Evolutionary conservation across 441 rosid species (phyloP).

Genomic region (Gossypium gossypioides): DNA sequence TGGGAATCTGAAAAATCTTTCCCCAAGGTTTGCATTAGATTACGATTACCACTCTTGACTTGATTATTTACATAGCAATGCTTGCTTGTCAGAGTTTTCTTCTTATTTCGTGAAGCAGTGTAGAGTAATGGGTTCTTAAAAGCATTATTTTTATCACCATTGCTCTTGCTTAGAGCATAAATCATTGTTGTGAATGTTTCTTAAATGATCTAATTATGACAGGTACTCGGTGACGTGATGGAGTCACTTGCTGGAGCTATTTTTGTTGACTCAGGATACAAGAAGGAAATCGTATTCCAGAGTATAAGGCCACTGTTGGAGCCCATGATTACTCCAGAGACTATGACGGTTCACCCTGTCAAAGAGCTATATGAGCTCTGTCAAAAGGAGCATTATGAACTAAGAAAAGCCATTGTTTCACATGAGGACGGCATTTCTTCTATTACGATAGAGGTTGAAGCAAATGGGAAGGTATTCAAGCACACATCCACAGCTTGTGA

Average conservation of each 20-base stretch:
- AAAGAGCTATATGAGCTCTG: constrained; percentile 55
- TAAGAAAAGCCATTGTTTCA: constrained; percentile 12
- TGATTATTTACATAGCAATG: too few species aligned
- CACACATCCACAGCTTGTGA: constrained; percentile 36
- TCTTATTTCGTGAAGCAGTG: too few species aligned
- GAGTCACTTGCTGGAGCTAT: constrained; percentile 92
- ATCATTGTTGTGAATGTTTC: background rate
- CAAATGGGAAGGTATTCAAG: constrained; percentile 28
- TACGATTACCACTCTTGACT: background rate
- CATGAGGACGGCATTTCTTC: constrained; percentile 20
- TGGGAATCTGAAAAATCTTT: constrained; percentile 67
- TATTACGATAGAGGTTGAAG: constrained; percentile 44
- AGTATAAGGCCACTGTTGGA: constrained; percentile 67
- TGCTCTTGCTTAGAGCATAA: background rate
- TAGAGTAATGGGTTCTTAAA: too few species aligned
- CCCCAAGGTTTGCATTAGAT: constrained; percentile 61
- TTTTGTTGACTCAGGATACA: constrained; percentile 66
- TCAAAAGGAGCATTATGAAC: constrained; percentile 31
- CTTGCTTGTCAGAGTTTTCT: too few species aligned
- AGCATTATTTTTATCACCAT: too few species aligned
- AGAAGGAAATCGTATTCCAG: constrained; percentile 44
- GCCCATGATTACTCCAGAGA: constrained; percentile 58
- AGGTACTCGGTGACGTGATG: constrained; percentile 86
- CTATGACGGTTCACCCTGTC: constrained; percentile 48
- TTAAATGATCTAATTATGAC: background rate